Evolutionary conservation across 305 asterid genomes (phyloP).

Genomic region (Coffea humblotiana): DNA sequence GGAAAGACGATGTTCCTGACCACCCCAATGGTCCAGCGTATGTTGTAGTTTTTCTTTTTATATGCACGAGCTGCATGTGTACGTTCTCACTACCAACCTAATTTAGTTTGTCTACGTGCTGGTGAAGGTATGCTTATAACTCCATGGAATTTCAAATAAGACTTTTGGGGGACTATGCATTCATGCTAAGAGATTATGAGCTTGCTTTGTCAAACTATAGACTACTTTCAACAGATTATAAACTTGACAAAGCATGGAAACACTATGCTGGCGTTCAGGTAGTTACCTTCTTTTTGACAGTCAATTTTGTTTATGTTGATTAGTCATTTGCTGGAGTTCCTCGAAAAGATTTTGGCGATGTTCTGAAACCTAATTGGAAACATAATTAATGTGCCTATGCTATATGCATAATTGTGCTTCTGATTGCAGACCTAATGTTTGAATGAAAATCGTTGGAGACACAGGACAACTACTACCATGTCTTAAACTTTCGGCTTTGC

Average conservation of each 20-base stretch:
- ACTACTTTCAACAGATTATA: slow-evolving; percentile 87
- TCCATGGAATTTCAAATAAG: slow-evolving; percentile 96
- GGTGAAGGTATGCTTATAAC: slow-evolving; percentile 88
- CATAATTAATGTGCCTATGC: background rate
- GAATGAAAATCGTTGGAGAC: background rate
- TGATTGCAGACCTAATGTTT: background rate
- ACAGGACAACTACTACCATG: background rate
- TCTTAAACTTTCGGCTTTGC: background rate
- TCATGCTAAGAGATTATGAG: slow-evolving; percentile 97
- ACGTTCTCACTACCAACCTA: slow-evolving; percentile 26
- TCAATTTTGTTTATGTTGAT: slow-evolving; percentile 17
- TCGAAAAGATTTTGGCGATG: background rate
- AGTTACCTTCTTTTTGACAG: slow-evolving; percentile 11
- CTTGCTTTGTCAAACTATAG: slow-evolving; percentile 98
- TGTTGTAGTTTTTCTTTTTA: slow-evolving; percentile 31
- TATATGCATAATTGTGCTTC: background rate
- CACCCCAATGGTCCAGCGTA: slow-evolving; percentile 65
- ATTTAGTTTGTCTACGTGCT: slow-evolving; percentile 41
- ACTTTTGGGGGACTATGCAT: slow-evolving; percentile 94
- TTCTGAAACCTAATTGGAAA: background rate
- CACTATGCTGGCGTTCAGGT: slow-evolving; percentile 98
- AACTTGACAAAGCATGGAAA: slow-evolving; percentile 99
- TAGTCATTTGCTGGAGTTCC: slow-evolving; percentile 14
- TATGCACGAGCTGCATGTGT: slow-evolving; percentile 26
- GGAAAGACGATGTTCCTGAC: slow-evolving; percentile 87